phyloP scores from a whole-genome alignment of 805 yeast species.

The Ascoidea rubescens region DNA sequence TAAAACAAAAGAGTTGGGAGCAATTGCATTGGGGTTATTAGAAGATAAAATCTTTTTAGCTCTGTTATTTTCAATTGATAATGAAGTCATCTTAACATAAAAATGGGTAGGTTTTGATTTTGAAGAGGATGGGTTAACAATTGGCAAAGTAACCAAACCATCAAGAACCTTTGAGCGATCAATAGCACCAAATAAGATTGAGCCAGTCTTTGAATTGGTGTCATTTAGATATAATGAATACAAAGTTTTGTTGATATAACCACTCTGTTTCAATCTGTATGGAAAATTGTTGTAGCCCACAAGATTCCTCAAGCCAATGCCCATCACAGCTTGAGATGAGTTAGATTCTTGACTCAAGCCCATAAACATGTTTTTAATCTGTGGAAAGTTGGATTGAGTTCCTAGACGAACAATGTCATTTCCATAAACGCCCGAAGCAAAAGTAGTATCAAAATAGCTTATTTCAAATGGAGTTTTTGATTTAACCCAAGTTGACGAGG shows the following conservation, averaged over 20 bases:
- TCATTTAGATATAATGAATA: slow-evolving; percentile 52
- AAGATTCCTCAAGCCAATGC: slow-evolving; percentile 46
- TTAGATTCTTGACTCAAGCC: background rate
- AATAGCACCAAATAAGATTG: slow-evolving; percentile 56
- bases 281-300: slow-evolving; percentile 38
- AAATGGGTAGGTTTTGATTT: background rate
- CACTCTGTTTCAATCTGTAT: slow-evolving; percentile 37
- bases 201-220: slow-evolving; percentile 28
- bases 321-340: slow-evolving; percentile 42
- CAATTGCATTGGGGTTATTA: too few species aligned
- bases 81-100: background rate
- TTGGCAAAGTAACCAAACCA: slow-evolving; percentile 13
- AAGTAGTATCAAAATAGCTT: background rate
- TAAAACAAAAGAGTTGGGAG: background rate
- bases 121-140: background rate
- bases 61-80: background rate
- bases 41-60: background rate
- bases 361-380: too few species aligned
- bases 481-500: background rate
- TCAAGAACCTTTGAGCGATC: slow-evolving; percentile 52
- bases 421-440: background rate
- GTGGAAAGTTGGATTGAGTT: too few species aligned
- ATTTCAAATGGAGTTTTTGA: too few species aligned
- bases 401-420: background rate
- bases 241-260: slow-evolving; percentile 36